These are phyloP conservation scores for Euphorbia peplus DNA, from an alignment of 345 rosid genomes.

Conservation along the genomic window DNA sequence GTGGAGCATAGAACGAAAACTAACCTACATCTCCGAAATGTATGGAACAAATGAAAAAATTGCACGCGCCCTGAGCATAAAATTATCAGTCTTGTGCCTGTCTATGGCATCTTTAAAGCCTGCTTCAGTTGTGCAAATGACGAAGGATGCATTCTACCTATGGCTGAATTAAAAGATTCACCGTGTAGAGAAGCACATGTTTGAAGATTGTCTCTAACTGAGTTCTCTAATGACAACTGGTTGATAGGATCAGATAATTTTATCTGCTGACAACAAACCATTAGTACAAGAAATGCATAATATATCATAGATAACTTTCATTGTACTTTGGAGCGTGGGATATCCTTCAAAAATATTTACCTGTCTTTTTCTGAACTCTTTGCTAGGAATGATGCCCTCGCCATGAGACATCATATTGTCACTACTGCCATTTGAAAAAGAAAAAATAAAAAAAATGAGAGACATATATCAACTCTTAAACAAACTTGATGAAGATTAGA, in stretches of 20 bases:
- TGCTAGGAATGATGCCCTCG: slow-evolving; percentile 61
- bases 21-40: slow-evolving; percentile 25
- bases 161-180: slow-evolving; percentile 72
- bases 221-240: slow-evolving; percentile 74
- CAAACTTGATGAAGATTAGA: neutral
- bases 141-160: slow-evolving; percentile 78
- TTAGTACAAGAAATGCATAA: neutral
- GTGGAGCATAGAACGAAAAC: slow-evolving; percentile 1
- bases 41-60: slow-evolving; percentile 1
- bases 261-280: slow-evolving; percentile 41
- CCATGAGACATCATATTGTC: slow-evolving; percentile 56
- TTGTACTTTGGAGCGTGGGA: neutral
- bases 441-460: too few relatives aligned
- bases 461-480: neutral
- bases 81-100: neutral
- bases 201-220: slow-evolving; percentile 79
- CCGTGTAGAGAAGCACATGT: slow-evolving; percentile 83
- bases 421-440: slow-evolving; percentile 42
- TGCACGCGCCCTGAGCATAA: slow-evolving; percentile 4
- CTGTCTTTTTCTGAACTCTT: slow-evolving; percentile 83
- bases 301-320: neutral
- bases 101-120: slow-evolving; percentile 78
- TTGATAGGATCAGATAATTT: slow-evolving; percentile 76
- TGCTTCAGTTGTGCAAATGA: slow-evolving; percentile 83
- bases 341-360: slow-evolving; percentile 28